These are phyloP conservation scores for Eremothecium cymbalariae DNA, from an alignment of 1,139 yeast genomes.

Conservation along the genomic window DNA sequence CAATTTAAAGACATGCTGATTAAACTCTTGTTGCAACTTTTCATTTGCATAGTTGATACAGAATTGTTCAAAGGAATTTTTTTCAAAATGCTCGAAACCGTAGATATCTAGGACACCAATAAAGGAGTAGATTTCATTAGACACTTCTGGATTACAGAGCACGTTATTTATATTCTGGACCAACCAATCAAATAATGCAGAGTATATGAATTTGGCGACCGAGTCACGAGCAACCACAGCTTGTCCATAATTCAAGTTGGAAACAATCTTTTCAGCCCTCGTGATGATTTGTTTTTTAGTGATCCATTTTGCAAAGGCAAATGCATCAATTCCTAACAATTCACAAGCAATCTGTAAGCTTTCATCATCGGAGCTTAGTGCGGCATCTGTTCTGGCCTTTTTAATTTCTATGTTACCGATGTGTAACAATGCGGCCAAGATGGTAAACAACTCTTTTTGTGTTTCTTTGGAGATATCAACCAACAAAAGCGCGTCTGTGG, in stretches of 20 bases:
- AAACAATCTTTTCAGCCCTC: constrained; percentile 84
- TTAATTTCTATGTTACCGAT: constrained; percentile 88
- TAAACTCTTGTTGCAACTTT: constrained; percentile 93
- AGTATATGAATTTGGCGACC: constrained; percentile 86
- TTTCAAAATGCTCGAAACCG: constrained; percentile 94
- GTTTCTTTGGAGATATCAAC: constrained; percentile 61
- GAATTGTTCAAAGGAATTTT: constrained; percentile 92
- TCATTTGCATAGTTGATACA: constrained; percentile 98
- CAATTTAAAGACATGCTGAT: constrained; percentile 92
- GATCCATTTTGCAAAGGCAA: constrained; percentile 79
- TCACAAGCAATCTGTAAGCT: constrained; percentile 76
- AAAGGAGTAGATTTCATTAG: constrained; percentile 53
- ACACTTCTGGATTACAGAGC: constrained; percentile 66
- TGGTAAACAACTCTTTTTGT: constrained; percentile 64
- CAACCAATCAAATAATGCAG: constrained; percentile 92
- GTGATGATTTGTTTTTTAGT: constrained; percentile 87
- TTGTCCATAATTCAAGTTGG: constrained; percentile 75
- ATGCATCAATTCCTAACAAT: constrained; percentile 72
- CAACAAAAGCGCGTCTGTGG: constrained; percentile 65
- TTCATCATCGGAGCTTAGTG: constrained; percentile 78
- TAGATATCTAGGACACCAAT: constrained; percentile 97
- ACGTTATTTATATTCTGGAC: constrained; percentile 76
- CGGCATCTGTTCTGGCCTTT: constrained; percentile 80
- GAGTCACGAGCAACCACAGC: constrained; percentile 93
- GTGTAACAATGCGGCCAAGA: constrained; percentile 84